A percentile compares a stretch with the other conserved stretches of the same genome.
Evolutionary conservation across 106 monocot genomes (phyloP).

Genomic region (Dendrobium catenatum): DNA sequence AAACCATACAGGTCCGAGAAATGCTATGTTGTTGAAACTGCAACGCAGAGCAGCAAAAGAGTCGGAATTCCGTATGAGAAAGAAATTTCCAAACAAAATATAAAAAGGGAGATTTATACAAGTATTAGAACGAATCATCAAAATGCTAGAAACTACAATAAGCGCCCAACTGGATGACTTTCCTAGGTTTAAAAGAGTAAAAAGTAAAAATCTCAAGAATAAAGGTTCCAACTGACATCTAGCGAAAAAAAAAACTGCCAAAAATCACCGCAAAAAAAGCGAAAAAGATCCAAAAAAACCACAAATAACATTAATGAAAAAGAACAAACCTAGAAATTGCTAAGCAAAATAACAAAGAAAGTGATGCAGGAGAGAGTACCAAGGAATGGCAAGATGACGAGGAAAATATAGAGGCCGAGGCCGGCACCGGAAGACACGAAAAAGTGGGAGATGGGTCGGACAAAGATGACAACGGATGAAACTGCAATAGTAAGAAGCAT

Average conservation of each 20-base stretch:
- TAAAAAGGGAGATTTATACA: neutral
- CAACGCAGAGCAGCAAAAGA: too few species aligned
- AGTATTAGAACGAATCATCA: neutral
- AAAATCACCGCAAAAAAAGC: too few species aligned
- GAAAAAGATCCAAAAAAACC: too few species aligned
- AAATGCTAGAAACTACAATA: too few species aligned
- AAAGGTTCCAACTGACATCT: too few species aligned
- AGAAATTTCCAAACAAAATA: too few species aligned
- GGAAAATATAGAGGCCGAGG: constrained; percentile 62
- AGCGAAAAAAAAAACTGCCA: too few species aligned
- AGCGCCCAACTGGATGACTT: neutral
- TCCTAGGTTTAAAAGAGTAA: neutral
- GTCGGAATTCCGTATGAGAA: too few species aligned
- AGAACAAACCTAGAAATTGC: neutral
- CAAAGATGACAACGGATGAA: constrained; percentile 53
- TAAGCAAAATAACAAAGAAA: constrained; percentile 3
- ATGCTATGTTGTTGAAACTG: too few species aligned
- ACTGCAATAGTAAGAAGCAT: constrained; percentile 62
- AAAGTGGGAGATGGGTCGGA: constrained; percentile 56
- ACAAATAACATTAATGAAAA: neutral
- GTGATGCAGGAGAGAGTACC: constrained; percentile 20
- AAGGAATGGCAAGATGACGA: constrained; percentile 58
- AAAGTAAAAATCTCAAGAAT: too few species aligned
- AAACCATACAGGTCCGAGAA: too few species aligned
- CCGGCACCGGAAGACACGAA: constrained; percentile 57